These are phyloP conservation scores for Novymonas esmeraldas DNA, from an alignment of 208 protist genomes.

Conservation along the genomic window DNA sequence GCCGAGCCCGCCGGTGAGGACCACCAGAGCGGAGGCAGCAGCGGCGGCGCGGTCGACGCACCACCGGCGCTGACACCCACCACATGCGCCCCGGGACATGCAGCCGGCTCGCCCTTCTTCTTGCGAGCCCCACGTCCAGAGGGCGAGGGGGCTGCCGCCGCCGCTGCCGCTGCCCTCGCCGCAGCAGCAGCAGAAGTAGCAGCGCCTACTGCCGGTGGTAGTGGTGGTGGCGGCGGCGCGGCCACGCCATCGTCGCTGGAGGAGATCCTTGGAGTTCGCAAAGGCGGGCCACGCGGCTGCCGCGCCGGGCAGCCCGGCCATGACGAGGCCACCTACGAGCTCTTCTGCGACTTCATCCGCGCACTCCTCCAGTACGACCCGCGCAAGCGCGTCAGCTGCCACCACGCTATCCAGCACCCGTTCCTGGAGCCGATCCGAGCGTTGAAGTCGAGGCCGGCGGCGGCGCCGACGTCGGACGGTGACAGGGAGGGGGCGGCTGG, in stretches of 20 bases:
- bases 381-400: conserved; percentile 64
- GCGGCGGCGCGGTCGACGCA: conserved; percentile 1
- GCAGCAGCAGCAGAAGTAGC: conserved; percentile 19
- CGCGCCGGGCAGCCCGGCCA: conserved; percentile 76
- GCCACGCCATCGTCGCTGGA: conserved; percentile 30
- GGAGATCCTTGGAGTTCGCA: conserved; percentile 74
- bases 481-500: not conserved
- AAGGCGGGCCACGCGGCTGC: conserved; percentile 80
- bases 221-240: conserved; percentile 2
- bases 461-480: conserved; percentile 8
- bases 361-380: conserved; percentile 82
- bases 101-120: conserved; percentile 30
- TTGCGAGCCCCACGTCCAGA: conserved; percentile 18
- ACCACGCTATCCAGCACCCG: conserved; percentile 73
- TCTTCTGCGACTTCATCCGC: conserved; percentile 83
- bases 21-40: not conserved
- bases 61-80: conserved; percentile 15
- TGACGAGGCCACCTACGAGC: conserved; percentile 57
- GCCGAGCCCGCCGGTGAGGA: not conserved
- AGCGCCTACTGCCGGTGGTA: conserved; percentile 24
- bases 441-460: conserved; percentile 20
- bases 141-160: conserved; percentile 24
- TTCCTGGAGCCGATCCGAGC: conserved; percentile 65
- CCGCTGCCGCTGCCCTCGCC: conserved; percentile 4
- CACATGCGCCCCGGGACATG: conserved; percentile 26